Evolutionary conservation across 129 eudicot species (phyloP).

Genomic region (Solidago caesia): DNA sequence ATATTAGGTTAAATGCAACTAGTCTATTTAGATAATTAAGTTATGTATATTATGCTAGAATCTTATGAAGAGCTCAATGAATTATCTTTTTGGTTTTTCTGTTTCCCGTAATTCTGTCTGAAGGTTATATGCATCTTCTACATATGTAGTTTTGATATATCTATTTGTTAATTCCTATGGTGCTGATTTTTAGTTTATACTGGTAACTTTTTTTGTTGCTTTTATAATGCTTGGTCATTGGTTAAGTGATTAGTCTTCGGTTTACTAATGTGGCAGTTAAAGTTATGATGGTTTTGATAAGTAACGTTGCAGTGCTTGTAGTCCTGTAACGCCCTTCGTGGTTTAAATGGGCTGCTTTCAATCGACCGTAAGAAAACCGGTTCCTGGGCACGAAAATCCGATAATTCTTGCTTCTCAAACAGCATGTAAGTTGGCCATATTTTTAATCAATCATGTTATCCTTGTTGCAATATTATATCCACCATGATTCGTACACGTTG

Average conservation of each 20-base stretch:
- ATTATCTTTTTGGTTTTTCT: neutral
- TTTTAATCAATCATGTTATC: neutral
- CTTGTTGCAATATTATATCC: neutral
- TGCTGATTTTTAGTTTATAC: neutral
- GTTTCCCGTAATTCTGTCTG: neutral
- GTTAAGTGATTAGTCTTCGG: constrained; percentile 37
- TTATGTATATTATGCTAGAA: neutral
- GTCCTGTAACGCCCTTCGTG: constrained; percentile 38
- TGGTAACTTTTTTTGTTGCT: neutral
- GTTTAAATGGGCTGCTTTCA: constrained; percentile 85
- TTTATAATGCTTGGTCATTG: neutral
- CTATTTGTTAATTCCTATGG: neutral
- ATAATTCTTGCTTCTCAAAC: constrained; percentile 89
- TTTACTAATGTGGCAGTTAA: constrained; percentile 45
- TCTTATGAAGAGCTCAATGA: neutral
- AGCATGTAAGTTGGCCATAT: constrained; percentile 70
- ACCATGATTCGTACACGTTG: constrained; percentile 6
- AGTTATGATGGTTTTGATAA: constrained; percentile 64
- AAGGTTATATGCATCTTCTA: constrained; percentile 10
- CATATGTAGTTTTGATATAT: neutral
- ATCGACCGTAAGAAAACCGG: constrained; percentile 65
- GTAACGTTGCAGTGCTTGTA: constrained; percentile 45
- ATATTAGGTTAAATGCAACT: constrained; percentile 8
- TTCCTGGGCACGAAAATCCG: constrained; percentile 82
- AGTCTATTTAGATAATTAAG: neutral